These are phyloP conservation scores for Forsythia suspensa DNA, from an alignment of 257 asterid genomes.

Conservation along the genomic window DNA sequence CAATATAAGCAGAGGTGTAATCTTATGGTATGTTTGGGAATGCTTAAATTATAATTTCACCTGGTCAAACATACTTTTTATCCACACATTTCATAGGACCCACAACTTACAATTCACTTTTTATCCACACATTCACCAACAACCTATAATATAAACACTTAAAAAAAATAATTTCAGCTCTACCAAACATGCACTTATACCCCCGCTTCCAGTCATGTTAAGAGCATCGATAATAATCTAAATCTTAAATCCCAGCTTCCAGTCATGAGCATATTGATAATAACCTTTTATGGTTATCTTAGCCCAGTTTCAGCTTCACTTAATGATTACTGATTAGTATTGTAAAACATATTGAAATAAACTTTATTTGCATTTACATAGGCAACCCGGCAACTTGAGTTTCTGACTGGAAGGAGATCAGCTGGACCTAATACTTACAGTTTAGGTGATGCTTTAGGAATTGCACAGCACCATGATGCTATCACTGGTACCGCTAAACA, in stretches of 20 bases:
- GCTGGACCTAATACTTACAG: constrained; percentile 47
- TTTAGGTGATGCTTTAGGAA: constrained; percentile 75
- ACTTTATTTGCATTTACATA: constrained; percentile 18
- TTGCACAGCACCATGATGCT: constrained; percentile 92
- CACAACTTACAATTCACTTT: too few relatives aligned
- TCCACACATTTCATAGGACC: too few relatives aligned
- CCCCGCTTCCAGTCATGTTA: background rate
- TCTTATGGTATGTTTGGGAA: too few relatives aligned
- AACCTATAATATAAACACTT: too few relatives aligned
- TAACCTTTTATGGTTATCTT: background rate
- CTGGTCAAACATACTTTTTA: too few relatives aligned
- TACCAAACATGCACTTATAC: too few relatives aligned
- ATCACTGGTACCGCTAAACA: constrained; percentile 80
- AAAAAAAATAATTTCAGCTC: too few relatives aligned
- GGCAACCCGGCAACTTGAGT: constrained; percentile 94
- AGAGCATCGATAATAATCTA: background rate
- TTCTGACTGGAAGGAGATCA: constrained; percentile 55
- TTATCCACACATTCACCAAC: too few relatives aligned
- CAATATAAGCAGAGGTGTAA: background rate
- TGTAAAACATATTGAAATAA: constrained; percentile 4
- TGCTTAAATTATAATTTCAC: too few relatives aligned
- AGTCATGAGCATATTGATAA: background rate
- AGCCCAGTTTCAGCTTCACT: background rate
- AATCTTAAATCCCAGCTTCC: background rate
- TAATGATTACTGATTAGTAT: background rate